These are phyloP conservation scores for Phialemoniopsis sp. DNA, from an alignment of 2,329 filamentous ascomycete species.

Conservation along the genomic window DNA sequence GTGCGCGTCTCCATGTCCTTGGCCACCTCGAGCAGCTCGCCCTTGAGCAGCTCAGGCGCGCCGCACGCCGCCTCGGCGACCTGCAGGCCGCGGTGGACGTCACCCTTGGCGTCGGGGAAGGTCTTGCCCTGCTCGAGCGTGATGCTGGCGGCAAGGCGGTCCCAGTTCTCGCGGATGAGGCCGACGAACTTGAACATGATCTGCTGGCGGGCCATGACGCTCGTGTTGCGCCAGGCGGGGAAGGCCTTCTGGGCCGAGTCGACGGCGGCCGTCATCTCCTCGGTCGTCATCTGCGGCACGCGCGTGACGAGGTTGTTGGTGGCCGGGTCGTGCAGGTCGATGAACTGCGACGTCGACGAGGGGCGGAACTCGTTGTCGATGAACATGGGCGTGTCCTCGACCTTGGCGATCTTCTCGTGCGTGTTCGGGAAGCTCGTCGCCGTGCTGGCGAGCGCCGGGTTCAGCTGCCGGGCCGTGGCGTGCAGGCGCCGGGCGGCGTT, in stretches of 20 bases:
- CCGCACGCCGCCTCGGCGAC: constrained; percentile 80
- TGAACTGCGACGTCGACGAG: constrained; percentile 67
- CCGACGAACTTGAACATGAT: constrained; percentile 85
- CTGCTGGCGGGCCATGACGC: constrained; percentile 70
- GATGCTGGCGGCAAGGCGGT: constrained; percentile 78
- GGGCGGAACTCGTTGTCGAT: constrained; percentile 73
- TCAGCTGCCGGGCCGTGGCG: constrained; percentile 51
- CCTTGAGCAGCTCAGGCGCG: constrained; percentile 77
- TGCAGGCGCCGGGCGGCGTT: constrained; percentile 42
- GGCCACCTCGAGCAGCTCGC: constrained; percentile 78
- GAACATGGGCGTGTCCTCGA: constrained; percentile 74
- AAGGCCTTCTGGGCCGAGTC: constrained; percentile 75
- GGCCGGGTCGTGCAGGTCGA: constrained; percentile 77
- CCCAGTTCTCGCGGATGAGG: constrained; percentile 80
- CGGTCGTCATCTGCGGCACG: constrained; percentile 76
- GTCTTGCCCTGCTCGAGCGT: constrained; percentile 88
- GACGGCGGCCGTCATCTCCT: constrained; percentile 70
- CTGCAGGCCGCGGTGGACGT: constrained; percentile 78
- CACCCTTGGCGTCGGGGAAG: constrained; percentile 75
- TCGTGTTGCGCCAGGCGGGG: constrained; percentile 67
- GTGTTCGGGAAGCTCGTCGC: constrained; percentile 62
- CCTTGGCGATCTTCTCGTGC: constrained; percentile 60
- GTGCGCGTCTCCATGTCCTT: constrained; percentile 88
- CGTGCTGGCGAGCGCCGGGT: constrained; percentile 49
- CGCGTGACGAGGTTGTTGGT: constrained; percentile 83